Evolutionary conservation across 2,329 filamentous ascomycete species (phyloP), one percentile per base, ranked within the genome.

Genomic region (Emergomyces orientalis): DNA sequence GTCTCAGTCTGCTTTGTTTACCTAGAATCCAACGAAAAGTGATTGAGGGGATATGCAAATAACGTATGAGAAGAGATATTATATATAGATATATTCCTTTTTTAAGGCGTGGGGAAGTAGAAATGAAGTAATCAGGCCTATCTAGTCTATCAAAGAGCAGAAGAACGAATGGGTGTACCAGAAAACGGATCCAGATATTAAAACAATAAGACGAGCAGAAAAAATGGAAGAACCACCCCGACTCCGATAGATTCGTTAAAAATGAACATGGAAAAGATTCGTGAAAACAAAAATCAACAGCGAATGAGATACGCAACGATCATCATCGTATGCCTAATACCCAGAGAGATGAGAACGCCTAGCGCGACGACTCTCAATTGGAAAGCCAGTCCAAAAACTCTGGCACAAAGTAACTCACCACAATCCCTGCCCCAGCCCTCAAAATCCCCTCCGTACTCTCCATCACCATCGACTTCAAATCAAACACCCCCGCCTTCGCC

Each of bases 401-500:
- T 0, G 94, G 94, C 0, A 90, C 92, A 71, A 97, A 97, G 77
- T 99, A 99, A 76, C 86, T 94, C 70, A 97, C 84, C 52, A 99
- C 84, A 71, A 99, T 97, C 0, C 88, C 93, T 7, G 94, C 94
- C 52, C 94, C 94, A 9, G 94, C 94, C 68, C 94, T 84, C 64
- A 99, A 78, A 66, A 99, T 97, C 30, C 92, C 91, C 76, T 97
- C 90, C 0, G 91, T 95, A 64, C 90, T 88, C 80, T 99, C 94
- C 69, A 96, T 92, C 0, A 91, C 94, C 90, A 97, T 97, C 3
- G 87, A 81, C 79, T 93, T 94, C 72, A 97, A 80, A 74, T 97
- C 93, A 72, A 97, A 99, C 2, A 99, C 94, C 4, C 94, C 94
- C 1, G 94, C 93, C 75, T 96, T 96, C 58, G 94, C 94, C 25